These are phyloP conservation scores for Penicillium sp. DNA, from an alignment of 2,329 filamentous ascomycete species.

Conservation along the genomic window DNA sequence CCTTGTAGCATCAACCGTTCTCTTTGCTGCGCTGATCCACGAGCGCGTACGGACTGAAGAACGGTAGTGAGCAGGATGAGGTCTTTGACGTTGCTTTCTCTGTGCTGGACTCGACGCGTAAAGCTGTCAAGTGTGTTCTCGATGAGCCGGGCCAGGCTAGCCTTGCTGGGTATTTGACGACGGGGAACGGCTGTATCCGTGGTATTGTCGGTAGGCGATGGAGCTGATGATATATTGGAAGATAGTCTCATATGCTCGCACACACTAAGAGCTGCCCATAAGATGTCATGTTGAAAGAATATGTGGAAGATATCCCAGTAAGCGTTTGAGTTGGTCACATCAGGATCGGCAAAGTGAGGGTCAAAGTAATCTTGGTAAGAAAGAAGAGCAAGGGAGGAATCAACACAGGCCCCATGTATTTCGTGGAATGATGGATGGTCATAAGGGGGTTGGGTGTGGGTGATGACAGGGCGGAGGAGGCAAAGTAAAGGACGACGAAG, in stretches of 20 bases:
- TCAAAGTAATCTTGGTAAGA: slow-evolving; percentile 44
- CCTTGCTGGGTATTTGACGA: slow-evolving; percentile 27
- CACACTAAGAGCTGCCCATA: slow-evolving; percentile 39
- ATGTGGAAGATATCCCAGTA: slow-evolving; percentile 39
- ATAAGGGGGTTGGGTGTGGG: slow-evolving; percentile 18
- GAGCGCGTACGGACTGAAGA: slow-evolving; percentile 38
- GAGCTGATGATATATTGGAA: slow-evolving; percentile 2
- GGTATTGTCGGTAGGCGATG: slow-evolving; percentile 2
- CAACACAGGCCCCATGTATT: slow-evolving; percentile 32
- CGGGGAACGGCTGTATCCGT: not conserved
- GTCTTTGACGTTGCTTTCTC: slow-evolving; percentile 40
- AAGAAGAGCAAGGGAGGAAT: slow-evolving; percentile 35
- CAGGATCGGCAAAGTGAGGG: slow-evolving; percentile 36
- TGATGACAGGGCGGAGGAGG: slow-evolving; percentile 36
- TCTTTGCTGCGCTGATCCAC: slow-evolving; percentile 35
- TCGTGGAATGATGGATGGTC: slow-evolving; percentile 28
- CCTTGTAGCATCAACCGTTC: slow-evolving; percentile 36
- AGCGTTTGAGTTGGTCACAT: slow-evolving; percentile 29
- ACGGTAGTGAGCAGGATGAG: slow-evolving; percentile 39
- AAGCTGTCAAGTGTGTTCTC: slow-evolving; percentile 40
- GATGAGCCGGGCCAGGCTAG: slow-evolving; percentile 35
- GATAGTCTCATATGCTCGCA: slow-evolving; percentile 38
- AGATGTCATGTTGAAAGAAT: slow-evolving; percentile 39
- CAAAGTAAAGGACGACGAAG: slow-evolving; percentile 39
- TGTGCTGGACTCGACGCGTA: slow-evolving; percentile 35